phyloP scores from a whole-genome alignment of 108 stramenopile species.

The Cyclotella baltica region DNA sequence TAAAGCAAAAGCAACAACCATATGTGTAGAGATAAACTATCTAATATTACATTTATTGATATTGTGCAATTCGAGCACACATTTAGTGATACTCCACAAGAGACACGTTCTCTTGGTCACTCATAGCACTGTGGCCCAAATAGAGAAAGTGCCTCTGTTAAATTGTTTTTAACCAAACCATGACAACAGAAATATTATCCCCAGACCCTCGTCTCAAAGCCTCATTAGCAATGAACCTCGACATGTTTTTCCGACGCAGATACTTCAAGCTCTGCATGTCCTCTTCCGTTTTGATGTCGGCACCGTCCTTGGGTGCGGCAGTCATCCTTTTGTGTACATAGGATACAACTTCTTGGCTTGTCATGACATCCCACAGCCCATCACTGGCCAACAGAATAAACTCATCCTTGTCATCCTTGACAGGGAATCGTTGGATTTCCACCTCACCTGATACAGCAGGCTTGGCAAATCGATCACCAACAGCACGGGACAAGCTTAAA shows the following conservation, averaged over 20 bases:
- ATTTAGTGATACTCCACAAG: background rate
- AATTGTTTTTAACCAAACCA: constrained; percentile 76
- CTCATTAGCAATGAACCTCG: constrained; percentile 75
- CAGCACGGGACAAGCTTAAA: constrained; percentile 79
- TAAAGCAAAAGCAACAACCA: too few species aligned
- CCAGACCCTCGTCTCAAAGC: constrained; percentile 80
- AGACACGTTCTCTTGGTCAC: constrained; percentile 6
- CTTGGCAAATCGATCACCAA: constrained; percentile 78
- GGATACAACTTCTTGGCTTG: constrained; percentile 91
- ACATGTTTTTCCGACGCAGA: constrained; percentile 65
- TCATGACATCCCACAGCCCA: constrained; percentile 98
- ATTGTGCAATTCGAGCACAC: background rate
- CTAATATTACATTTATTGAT: constrained; percentile 10
- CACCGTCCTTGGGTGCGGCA: constrained; percentile 54
- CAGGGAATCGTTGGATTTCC: constrained; percentile 64
- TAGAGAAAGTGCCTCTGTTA: constrained; percentile 8
- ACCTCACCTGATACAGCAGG: constrained; percentile 80
- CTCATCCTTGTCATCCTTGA: constrained; percentile 52
- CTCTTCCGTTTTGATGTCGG: constrained; percentile 35
- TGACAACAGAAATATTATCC: constrained; percentile 87
- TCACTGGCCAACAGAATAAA: constrained; percentile 86
- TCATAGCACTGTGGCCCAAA: background rate
- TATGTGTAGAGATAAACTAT: background rate
- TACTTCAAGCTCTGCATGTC: constrained; percentile 43
- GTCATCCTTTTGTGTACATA: constrained; percentile 73